Evolutionary conservation across 2,329 filamentous ascomycete genomes (phyloP), one percentile per base, ranked within the genome.

Genomic region (Grosmannia clavigera): DNA sequence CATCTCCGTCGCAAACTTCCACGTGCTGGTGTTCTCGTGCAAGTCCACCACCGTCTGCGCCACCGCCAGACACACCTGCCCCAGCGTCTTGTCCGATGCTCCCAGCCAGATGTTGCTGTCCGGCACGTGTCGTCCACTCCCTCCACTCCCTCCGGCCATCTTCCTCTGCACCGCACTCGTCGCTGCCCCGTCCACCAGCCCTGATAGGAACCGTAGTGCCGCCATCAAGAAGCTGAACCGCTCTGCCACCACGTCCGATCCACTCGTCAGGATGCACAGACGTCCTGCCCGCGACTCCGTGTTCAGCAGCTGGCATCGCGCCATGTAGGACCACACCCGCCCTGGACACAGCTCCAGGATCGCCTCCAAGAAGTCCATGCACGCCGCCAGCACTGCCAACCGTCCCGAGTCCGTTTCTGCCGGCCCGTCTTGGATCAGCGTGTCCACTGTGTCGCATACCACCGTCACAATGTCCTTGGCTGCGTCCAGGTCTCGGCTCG

Each of bases 251-350:
- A 95, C 81, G 68, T 99, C 94, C 3, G 91, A 82, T 29, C 84
- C 86, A n/a, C 88, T 88, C 3, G 95, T 82, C 58, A 97, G 85
- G 57, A 84, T 84, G 48, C 86, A 83, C 62, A 99, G 79, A 62
- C 87, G 85, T 12, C 90, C 89, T 16, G 85, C 85, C 63, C 85
- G 86, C 11, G 88, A 85, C 65, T 90, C 86, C 6, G 85, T 82
- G 65, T 88, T 87, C 54, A 99, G 78, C 22, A 99, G 76, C 63
- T 86, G 84, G 70, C 90, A 95, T 61, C 90, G 84, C 3, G 86
- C 84, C 67, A 99, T 80, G 70, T 92, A 89, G 3, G 92, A 91
- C 92, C 94, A 97, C 6, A 96, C 85, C 62, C 92, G 81, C 60
- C 87, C 88, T 0, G 94, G 92, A 58, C 87, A 83, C n/a, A 81